Percentiles rank a stretch among this genome's conserved stretches.
Evolutionary conservation across 768 basidiomycete genomes (phyloP).

Genomic region (Hygrophoropsis aurantiaca): DNA sequence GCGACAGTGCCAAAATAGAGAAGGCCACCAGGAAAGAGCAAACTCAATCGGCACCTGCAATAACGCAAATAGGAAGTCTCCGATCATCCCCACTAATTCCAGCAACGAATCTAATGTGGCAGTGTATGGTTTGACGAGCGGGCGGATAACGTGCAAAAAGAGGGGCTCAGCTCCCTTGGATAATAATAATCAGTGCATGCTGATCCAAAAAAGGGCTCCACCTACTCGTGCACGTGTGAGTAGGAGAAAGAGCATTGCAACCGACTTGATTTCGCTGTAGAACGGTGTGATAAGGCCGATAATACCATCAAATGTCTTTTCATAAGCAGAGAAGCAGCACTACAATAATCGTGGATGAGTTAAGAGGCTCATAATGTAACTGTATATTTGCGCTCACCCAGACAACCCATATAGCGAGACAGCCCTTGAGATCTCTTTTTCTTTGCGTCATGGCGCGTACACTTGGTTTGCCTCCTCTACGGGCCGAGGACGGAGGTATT

Average conservation of each 20-base stretch:
- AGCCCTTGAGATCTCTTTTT: constrained; percentile 85
- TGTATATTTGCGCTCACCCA: constrained; percentile 55
- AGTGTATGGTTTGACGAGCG: constrained; percentile 74
- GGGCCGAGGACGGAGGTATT: constrained; percentile 51
- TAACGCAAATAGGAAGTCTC: constrained; percentile 56
- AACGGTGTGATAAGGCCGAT: constrained; percentile 77
- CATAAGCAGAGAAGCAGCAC: constrained; percentile 70
- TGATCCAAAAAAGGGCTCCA: constrained; percentile 10
- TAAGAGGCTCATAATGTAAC: background rate
- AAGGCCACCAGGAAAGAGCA: constrained; percentile 31
- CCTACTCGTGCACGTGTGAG: constrained; percentile 73
- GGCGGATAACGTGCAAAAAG: constrained; percentile 77
- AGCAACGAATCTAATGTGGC: constrained; percentile 62
- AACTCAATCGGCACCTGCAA: constrained; percentile 40
- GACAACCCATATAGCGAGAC: constrained; percentile 80
- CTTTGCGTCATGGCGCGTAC: constrained; percentile 67
- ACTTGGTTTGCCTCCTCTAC: constrained; percentile 58
- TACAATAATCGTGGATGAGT: constrained; percentile 28
- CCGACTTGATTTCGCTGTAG: constrained; percentile 78
- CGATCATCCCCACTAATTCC: constrained; percentile 59
- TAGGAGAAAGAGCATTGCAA: constrained; percentile 71
- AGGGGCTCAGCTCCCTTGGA: constrained; percentile 82
- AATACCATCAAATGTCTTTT: constrained; percentile 62
- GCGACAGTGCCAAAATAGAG: constrained; percentile 17
- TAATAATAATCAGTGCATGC: constrained; percentile 8